A percentile compares a stretch with the other conserved stretches of the same genome.
These are phyloP conservation scores for Mucor saturninus DNA, from an alignment of 371 early-diverging fungal genomes.

Conservation along the genomic window DNA sequence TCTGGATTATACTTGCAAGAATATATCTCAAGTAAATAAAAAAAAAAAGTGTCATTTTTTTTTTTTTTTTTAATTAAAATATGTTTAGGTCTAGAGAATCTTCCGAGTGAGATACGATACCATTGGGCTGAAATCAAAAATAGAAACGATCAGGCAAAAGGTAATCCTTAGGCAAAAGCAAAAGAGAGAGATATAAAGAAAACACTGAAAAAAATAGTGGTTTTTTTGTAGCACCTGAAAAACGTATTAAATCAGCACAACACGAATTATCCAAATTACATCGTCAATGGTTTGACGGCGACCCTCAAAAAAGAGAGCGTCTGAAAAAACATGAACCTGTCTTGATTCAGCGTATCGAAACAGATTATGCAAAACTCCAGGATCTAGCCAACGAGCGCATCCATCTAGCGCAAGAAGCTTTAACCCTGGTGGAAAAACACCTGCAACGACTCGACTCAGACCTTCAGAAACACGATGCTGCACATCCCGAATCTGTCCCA, in stretches of 20 bases:
- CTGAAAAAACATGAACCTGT: conserved; percentile 41
- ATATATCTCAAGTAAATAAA: conserved; percentile 41
- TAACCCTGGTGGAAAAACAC: conserved; percentile 44
- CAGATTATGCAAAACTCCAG: conserved; percentile 48
- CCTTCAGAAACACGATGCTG: conserved; percentile 40
- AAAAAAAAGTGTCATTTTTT: not conserved
- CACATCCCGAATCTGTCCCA: conserved; percentile 31
- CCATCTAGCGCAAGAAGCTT: conserved; percentile 49
- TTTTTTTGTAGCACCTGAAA: conserved; percentile 34
- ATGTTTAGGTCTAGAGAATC: conserved; percentile 49
- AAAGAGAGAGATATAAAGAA: not conserved
- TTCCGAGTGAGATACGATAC: conserved; percentile 57
- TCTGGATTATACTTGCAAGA: conserved; percentile 54
- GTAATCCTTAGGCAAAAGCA: conserved; percentile 15
- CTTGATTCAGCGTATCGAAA: conserved; percentile 41
- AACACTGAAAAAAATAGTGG: not conserved
- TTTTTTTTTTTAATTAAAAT: not conserved
- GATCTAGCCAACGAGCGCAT: conserved; percentile 47
- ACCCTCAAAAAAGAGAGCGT: conserved; percentile 37
- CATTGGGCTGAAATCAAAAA: conserved; percentile 56
- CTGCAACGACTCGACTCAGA: conserved; percentile 38
- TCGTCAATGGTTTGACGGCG: conserved; percentile 46
- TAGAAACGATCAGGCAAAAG: conserved; percentile 43
- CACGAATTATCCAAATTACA: conserved; percentile 47
- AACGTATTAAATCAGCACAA: conserved; percentile 37